phyloP scores from a whole-genome alignment of 495 filamentous ascomycete species.

The Aspergillus carlsbadensis region DNA sequence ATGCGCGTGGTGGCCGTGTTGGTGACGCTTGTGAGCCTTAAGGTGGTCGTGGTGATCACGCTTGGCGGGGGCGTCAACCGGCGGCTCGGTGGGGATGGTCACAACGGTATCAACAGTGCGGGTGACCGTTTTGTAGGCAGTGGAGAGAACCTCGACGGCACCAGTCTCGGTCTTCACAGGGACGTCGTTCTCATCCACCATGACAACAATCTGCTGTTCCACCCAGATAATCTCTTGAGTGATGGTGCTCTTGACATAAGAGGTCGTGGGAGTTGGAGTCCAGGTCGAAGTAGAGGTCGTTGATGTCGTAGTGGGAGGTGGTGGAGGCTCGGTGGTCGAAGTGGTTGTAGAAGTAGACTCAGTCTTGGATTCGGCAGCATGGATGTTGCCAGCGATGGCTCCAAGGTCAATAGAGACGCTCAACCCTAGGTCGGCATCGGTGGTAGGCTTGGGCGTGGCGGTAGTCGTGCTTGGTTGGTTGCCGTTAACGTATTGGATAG shows the following conservation, averaged over 20 bases:
- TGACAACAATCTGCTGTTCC: conserved; percentile 36
- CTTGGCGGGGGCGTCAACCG: conserved; percentile 18
- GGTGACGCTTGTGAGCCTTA: conserved; percentile 19
- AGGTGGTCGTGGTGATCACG: conserved; percentile 29
- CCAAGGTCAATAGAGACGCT: conserved; percentile 16
- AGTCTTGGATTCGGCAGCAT: conserved; percentile 3
- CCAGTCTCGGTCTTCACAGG: conserved; percentile 29
- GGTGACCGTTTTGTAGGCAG: conserved; percentile 12
- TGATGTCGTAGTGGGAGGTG: not conserved
- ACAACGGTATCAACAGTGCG: conserved; percentile 25
- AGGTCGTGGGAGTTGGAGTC: conserved; percentile 29
- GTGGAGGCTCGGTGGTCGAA: conserved; percentile 1
- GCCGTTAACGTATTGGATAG: conserved; percentile 20
- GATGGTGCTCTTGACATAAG: conserved; percentile 24
- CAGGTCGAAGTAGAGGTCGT: conserved; percentile 15
- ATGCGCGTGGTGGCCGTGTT: conserved; percentile 19
- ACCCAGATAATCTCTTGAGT: conserved; percentile 38
- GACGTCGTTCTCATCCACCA: conserved; percentile 28
- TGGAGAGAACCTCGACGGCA: conserved; percentile 21
- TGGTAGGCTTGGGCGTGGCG: not conserved
- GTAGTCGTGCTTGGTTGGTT: conserved; percentile 6
- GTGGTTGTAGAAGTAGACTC: not conserved
- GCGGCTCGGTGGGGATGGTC: conserved; percentile 21
- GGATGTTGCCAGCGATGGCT: conserved; percentile 1
- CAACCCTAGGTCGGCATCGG: conserved; percentile 2